Percentiles rank a stretch among this genome's conserved stretches.
These are phyloP conservation scores for Globisporangium spinosum DNA, from an alignment of 352 stramenopile genomes.

Conservation along the genomic window DNA sequence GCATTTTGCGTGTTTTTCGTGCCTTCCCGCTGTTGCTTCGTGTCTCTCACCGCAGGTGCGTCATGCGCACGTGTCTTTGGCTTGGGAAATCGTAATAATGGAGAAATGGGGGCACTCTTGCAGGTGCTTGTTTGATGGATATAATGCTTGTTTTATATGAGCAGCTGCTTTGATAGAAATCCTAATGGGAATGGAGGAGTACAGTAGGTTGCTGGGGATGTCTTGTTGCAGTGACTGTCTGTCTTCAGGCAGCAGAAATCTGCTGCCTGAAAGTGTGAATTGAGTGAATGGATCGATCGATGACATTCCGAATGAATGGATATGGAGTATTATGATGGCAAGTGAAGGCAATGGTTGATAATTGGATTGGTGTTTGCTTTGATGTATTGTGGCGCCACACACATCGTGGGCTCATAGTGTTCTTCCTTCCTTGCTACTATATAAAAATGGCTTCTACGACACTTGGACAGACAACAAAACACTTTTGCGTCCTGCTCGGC, in stretches of 20 bases:
- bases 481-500: neutral
- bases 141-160: neutral
- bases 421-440: neutral
- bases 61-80: conserved; percentile 5
- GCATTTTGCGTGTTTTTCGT: neutral
- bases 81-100: neutral
- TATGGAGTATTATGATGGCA: neutral
- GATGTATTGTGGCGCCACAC: neutral
- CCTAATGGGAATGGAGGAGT: neutral
- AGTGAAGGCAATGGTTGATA: neutral
- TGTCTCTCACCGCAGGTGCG: neutral
- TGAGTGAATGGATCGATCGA: neutral
- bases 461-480: conserved; percentile 3
- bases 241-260: neutral
- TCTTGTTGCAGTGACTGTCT: neutral
- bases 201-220: neutral
- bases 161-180: neutral
- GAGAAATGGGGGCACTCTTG: neutral
- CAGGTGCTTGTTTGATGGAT: too few relatives aligned
- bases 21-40: neutral
- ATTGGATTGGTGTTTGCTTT: neutral
- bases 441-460: conserved; percentile 10
- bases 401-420: neutral
- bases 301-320: neutral
- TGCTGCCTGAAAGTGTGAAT: neutral